Conservation (phyloP, 257 asterid genomes). For the Salvia rosmarinus region DNA sequence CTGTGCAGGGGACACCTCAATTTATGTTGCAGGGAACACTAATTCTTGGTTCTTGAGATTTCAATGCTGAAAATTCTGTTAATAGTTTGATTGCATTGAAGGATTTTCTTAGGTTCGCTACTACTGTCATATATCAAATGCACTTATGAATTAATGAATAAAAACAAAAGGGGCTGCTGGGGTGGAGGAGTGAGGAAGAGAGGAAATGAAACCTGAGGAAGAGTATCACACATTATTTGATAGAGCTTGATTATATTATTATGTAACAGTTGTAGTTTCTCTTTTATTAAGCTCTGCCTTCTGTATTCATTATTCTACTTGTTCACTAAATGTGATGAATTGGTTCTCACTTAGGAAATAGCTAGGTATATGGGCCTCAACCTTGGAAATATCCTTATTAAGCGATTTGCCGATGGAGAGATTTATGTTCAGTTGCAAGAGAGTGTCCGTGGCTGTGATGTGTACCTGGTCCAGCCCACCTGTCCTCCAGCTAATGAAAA, state of each 20-base stretch:
- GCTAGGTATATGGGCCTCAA: conserved; percentile 93
- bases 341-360: conserved; percentile 60
- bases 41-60: not conserved
- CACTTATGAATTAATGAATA: too few relatives aligned
- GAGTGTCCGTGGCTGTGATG: conserved; percentile 94
- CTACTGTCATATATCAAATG: not conserved
- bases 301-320: conserved; percentile 6
- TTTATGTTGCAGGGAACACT: not conserved
- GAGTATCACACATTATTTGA: not conserved
- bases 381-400: conserved; percentile 63
- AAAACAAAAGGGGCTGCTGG: too few relatives aligned
- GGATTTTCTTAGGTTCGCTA: not conserved
- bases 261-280: not conserved
- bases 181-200: not conserved
- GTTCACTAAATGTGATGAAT: conserved; percentile 17
- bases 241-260: conserved; percentile 19
- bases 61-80: not conserved
- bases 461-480: conserved; percentile 76
- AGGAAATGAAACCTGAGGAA: conserved; percentile 5
- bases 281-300: not conserved
- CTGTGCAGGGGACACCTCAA: not conserved
- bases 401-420: conserved; percentile 95
- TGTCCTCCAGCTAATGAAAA: conserved; percentile 94
- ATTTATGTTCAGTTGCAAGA: conserved; percentile 91
- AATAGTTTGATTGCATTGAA: not conserved